Percentiles rank a stretch among this genome's conserved stretches.
Evolutionary conservation across 2,329 filamentous ascomycete species (phyloP).

Genomic region (Colletotrichum phormii): DNA sequence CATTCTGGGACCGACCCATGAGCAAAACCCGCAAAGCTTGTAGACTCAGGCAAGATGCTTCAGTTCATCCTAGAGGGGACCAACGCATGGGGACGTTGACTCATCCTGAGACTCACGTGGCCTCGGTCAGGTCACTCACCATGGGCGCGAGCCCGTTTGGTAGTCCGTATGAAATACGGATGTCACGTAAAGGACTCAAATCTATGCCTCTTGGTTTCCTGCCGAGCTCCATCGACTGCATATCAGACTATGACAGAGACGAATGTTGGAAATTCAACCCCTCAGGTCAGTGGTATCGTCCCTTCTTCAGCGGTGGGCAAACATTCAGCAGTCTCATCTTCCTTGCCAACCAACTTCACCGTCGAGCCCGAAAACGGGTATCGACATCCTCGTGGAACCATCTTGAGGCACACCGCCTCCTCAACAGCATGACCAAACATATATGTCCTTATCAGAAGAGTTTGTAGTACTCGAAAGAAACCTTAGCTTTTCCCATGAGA

Average conservation of each 20-base stretch:
- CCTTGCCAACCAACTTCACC: not conserved
- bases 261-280: not conserved
- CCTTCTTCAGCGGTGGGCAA: not conserved
- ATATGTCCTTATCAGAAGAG: no score
- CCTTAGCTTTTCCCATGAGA: not conserved
- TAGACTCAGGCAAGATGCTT: no score
- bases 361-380: conserved; percentile 7
- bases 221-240: not conserved
- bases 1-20: no score
- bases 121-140: no score
- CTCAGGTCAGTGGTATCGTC: not conserved
- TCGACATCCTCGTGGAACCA: conserved; percentile 15
- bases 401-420: conserved; percentile 12
- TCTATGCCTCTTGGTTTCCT: not conserved
- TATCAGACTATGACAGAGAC: not conserved
- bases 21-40: no score
- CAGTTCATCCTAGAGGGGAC: no score
- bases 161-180: no score
- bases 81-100: no score
- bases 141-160: no score
- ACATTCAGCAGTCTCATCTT: no score
- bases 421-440: not conserved
- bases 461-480: not conserved
- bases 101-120: no score
- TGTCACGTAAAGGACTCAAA: no score